Percentiles rank a stretch among this genome's conserved stretches.
phyloP scores from a whole-genome alignment of 1,139 yeast genomes.

The Taphrina confusa region DNA sequence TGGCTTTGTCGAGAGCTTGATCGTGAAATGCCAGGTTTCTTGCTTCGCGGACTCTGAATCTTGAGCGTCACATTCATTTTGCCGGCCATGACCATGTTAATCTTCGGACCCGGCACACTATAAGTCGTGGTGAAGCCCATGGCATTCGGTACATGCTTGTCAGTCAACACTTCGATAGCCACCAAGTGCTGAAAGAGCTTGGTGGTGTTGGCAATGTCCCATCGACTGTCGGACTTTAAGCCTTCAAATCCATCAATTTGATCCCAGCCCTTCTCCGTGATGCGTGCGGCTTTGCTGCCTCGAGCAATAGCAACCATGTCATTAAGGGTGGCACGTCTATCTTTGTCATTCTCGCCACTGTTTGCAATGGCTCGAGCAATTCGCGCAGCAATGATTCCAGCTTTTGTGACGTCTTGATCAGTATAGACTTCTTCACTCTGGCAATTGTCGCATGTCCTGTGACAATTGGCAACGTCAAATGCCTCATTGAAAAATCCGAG shows the following conservation, averaged over 20 bases:
- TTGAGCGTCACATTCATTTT: constrained; percentile 23
- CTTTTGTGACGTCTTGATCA: constrained; percentile 67
- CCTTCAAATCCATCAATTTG: constrained; percentile 63
- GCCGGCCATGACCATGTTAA: constrained; percentile 11
- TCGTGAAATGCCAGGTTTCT: constrained; percentile 6
- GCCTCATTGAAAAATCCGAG: constrained; percentile 84
- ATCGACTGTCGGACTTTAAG: constrained; percentile 61
- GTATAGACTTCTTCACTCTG: constrained; percentile 54
- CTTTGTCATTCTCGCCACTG: constrained; percentile 59
- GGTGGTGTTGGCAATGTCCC: constrained; percentile 57
- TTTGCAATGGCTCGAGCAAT: constrained; percentile 61
- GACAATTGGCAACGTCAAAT: constrained; percentile 68
- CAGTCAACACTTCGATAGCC: constrained; percentile 66
- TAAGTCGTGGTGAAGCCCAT: constrained; percentile 84
- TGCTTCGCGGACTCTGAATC: constrained; percentile 24
- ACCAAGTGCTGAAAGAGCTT: constrained; percentile 77
- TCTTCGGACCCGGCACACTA: constrained; percentile 45
- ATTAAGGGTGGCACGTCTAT: constrained; percentile 48
- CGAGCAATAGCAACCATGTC: constrained; percentile 81
- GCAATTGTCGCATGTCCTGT: constrained; percentile 85
- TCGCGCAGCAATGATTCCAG: constrained; percentile 61
- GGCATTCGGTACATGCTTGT: constrained; percentile 65
- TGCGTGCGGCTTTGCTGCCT: constrained; percentile 68
- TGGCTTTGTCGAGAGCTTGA: constrained; percentile 8
- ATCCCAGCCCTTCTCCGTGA: constrained; percentile 65